phyloP scores from a whole-genome alignment of 345 rosid species.

The Rhodamnia rubescens region DNA sequence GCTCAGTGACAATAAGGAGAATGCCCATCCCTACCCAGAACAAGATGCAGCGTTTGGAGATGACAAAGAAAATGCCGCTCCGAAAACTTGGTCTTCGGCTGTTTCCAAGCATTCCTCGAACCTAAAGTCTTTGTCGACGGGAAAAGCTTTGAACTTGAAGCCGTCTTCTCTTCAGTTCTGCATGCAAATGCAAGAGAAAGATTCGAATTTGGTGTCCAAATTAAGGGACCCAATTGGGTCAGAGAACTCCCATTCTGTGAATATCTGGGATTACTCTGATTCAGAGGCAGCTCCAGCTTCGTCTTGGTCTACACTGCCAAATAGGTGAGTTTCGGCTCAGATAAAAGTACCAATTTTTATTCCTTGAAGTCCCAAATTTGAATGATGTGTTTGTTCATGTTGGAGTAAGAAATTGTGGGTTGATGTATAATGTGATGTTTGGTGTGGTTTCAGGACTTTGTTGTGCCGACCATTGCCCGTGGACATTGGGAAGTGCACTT shows the following conservation, averaged over 20 bases:
- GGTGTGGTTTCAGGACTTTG: conserved; percentile 45
- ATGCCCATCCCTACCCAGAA: conserved; percentile 8
- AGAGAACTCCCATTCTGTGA: conserved; percentile 55
- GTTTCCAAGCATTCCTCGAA: conserved; percentile 3
- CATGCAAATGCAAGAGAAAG: conserved; percentile 70
- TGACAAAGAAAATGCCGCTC: conserved; percentile 36
- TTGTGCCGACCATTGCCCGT: conserved; percentile 74
- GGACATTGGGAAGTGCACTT: conserved; percentile 87
- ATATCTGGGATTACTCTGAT: conserved; percentile 89
- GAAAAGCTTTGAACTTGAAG: conserved; percentile 50
- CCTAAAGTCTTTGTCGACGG: conserved; percentile 43
- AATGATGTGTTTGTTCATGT: not conserved
- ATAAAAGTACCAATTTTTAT: not conserved
- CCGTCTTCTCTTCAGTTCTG: conserved; percentile 69
- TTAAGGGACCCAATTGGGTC: conserved; percentile 54
- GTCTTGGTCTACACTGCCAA: conserved; percentile 87
- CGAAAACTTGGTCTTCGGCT: conserved; percentile 20
- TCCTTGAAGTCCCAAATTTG: not conserved
- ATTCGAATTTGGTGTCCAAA: conserved; percentile 37
- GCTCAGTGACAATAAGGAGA: conserved; percentile 29
- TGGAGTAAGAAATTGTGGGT: not conserved
- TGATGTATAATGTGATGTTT: not conserved
- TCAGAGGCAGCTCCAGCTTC: conserved; percentile 95
- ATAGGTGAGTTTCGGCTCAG: conserved; percentile 28
- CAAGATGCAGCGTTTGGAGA: not conserved